A percentile compares a stretch with the other conserved stretches of the same genome.
Conservation (phyloP, 108 stramenopile genomes). For the Seminavis robusta region DNA sequence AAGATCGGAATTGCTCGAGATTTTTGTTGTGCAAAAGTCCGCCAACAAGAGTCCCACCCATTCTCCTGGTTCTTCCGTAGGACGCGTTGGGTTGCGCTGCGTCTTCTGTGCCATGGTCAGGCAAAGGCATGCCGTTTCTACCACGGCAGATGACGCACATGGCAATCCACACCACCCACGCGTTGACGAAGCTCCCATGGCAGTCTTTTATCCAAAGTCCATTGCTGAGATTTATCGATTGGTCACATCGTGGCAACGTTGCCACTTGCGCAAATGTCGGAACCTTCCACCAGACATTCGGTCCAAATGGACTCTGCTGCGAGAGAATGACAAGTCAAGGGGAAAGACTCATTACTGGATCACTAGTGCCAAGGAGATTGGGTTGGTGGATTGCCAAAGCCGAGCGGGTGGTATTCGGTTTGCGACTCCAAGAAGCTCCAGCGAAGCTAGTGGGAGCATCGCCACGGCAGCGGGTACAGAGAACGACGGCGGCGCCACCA, state of each 20-base stretch:
- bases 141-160: neutral
- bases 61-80: slow-evolving; percentile 36
- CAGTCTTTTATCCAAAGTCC: slow-evolving; percentile 77
- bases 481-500: too few species aligned
- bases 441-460: neutral
- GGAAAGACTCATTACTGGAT: slow-evolving; percentile 83
- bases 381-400: slow-evolving; percentile 51
- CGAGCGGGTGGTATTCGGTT: slow-evolving; percentile 47
- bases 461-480: too few species aligned
- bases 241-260: slow-evolving; percentile 79
- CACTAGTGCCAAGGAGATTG: slow-evolving; percentile 67
- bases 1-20: slow-evolving; percentile 44
- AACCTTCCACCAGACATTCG: slow-evolving; percentile 67
- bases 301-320: slow-evolving; percentile 38
- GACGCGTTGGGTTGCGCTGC: slow-evolving; percentile 79
- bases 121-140: slow-evolving; percentile 30
- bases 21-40: slow-evolving; percentile 46
- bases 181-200: slow-evolving; percentile 44
- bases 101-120: slow-evolving; percentile 64
- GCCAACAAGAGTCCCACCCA: slow-evolving; percentile 47
- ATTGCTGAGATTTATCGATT: slow-evolving; percentile 76
- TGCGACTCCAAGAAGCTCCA: neutral
- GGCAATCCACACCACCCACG: neutral
- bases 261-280: slow-evolving; percentile 70
- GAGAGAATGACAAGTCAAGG: slow-evolving; percentile 56